A percentile compares a stretch with the other conserved stretches of the same genome.
phyloP scores from a whole-genome alignment of 495 filamentous ascomycete species.

The Penicillium bovifimosum region DNA sequence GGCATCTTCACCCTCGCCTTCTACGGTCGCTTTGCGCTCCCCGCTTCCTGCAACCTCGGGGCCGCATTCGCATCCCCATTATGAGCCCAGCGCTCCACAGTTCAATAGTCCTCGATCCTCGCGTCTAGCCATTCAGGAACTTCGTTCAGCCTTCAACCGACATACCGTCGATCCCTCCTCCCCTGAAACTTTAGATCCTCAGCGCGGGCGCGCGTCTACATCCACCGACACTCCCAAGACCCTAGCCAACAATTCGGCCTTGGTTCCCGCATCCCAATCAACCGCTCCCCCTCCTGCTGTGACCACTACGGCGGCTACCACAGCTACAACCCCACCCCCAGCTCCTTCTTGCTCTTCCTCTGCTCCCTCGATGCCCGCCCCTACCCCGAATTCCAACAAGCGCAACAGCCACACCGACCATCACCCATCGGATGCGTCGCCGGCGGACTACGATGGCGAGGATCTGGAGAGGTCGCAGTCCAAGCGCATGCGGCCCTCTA shows the following conservation, averaged over 20 bases:
- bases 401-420: conserved; percentile 34
- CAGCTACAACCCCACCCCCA: conserved; percentile 22
- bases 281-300: conserved; percentile 17
- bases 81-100: conserved; percentile 35
- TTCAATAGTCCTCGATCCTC: conserved; percentile 37
- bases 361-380: conserved; percentile 34
- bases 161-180: conserved; percentile 40
- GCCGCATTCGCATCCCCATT: conserved; percentile 23
- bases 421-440: conserved; percentile 28
- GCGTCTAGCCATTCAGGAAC: conserved; percentile 44
- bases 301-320: conserved; percentile 15
- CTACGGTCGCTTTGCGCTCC: conserved; percentile 34
- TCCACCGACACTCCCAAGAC: conserved; percentile 27
- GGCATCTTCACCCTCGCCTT: conserved; percentile 45
- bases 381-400: conserved; percentile 38
- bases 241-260: conserved; percentile 15
- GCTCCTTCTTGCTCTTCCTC: conserved; percentile 21
- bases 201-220: conserved; percentile 34
- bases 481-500: conserved; percentile 49
- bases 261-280: conserved; percentile 20
- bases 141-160: conserved; percentile 41
- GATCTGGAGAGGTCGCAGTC: conserved; percentile 47
- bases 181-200: conserved; percentile 35
- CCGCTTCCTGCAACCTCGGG: conserved; percentile 20
- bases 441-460: conserved; percentile 39